A percentile compares a stretch with the other conserved stretches of the same genome.
These are phyloP conservation scores for Penicillium occitanis DNA, from an alignment of 2,329 filamentous ascomycete species.

Conservation along the genomic window DNA sequence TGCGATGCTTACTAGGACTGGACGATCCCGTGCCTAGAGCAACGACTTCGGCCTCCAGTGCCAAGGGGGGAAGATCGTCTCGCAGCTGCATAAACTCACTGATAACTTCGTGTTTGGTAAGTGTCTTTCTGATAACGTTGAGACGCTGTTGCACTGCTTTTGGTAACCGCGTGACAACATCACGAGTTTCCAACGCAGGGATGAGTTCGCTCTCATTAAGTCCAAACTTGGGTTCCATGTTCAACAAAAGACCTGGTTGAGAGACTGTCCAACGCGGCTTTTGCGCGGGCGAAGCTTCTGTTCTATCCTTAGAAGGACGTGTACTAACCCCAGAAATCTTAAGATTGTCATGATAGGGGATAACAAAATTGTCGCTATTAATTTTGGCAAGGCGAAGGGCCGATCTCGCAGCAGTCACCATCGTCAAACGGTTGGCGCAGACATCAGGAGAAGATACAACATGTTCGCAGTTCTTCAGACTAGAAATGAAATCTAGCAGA, in stretches of 20 bases:
- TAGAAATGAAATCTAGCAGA: slow-evolving; percentile 68
- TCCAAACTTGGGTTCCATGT: slow-evolving; percentile 47
- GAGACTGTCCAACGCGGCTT: slow-evolving; percentile 13
- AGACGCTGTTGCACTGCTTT: slow-evolving; percentile 33
- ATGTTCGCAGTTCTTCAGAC: slow-evolving; percentile 65
- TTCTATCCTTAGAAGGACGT: slow-evolving; percentile 23
- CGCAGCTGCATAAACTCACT: slow-evolving; percentile 48
- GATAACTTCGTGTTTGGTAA: slow-evolving; percentile 34
- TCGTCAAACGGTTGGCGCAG: slow-evolving; percentile 71
- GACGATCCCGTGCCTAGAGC: slow-evolving; percentile 90
- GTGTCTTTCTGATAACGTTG: slow-evolving; percentile 28
- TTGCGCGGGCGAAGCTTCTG: not conserved
- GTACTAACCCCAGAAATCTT: slow-evolving; percentile 41
- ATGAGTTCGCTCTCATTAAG: slow-evolving; percentile 35
- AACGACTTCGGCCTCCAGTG: slow-evolving; percentile 76
- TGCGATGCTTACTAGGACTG: slow-evolving; percentile 86
- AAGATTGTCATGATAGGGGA: slow-evolving; percentile 66
- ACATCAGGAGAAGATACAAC: slow-evolving; percentile 72
- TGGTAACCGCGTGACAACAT: slow-evolving; percentile 27
- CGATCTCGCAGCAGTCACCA: slow-evolving; percentile 66
- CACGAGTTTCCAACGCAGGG: slow-evolving; percentile 28
- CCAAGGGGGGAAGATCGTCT: slow-evolving; percentile 60
- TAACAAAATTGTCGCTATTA: slow-evolving; percentile 69
- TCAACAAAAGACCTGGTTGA: slow-evolving; percentile 21
- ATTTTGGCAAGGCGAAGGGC: slow-evolving; percentile 69